Conservation (phyloP, 108 stramenopile genomes). For the Fistulifera pelliculosa region DNA sequence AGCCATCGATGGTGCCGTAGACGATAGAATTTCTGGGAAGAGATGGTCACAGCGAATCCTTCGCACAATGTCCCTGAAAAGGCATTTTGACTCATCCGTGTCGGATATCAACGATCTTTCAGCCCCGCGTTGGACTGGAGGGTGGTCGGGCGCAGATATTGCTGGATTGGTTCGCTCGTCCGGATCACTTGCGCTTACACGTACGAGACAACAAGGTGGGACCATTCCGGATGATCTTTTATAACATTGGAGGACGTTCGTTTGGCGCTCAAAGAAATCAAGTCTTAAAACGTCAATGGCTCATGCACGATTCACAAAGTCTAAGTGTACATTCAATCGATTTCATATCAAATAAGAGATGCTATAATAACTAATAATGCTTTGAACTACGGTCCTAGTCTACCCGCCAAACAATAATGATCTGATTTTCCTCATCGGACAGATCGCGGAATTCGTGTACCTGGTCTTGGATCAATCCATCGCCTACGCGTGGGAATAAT, state of each 20-base stretch:
- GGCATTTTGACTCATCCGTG: not conserved
- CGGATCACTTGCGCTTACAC: conserved; percentile 65
- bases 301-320: too few species aligned
- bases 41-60: not conserved
- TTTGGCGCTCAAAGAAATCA: conserved; percentile 54
- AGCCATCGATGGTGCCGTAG: conserved; percentile 60
- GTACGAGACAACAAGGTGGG: conserved; percentile 46
- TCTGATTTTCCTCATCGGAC: too few species aligned
- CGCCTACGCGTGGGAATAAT: conserved; percentile 32
- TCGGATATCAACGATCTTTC: conserved; percentile 40
- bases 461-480: conserved; percentile 39
- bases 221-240: conserved; percentile 45
- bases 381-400: too few species aligned
- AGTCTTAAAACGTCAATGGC: too few species aligned
- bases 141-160: conserved; percentile 88
- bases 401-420: too few species aligned
- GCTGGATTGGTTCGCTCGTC: conserved; percentile 84
- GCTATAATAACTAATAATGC: too few species aligned
- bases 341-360: too few species aligned
- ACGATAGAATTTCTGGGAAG: not conserved
- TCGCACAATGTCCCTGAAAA: not conserved
- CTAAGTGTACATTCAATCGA: too few species aligned
- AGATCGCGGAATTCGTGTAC: conserved; percentile 1
- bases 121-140: conserved; percentile 45
- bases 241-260: conserved; percentile 77